Evolutionary conservation across 345 rosid genomes (phyloP).

Genomic region (Citrus medica): DNA sequence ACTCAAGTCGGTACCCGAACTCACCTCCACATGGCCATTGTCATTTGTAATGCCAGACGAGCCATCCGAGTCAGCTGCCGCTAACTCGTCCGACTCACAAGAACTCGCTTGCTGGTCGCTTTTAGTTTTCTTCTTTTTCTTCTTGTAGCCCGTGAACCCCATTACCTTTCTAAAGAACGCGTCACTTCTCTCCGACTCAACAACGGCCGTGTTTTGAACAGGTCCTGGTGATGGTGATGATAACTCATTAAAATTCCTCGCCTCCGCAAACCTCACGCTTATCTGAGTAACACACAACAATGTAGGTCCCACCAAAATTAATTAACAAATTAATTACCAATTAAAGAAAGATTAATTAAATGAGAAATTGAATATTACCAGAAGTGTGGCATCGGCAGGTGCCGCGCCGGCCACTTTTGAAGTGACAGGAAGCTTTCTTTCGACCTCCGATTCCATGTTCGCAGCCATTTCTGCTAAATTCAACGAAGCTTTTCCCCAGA

Average conservation of each 20-base stretch:
- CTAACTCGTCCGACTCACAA: conserved; percentile 1
- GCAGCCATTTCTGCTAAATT: conserved; percentile 32
- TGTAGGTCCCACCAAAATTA: not conserved
- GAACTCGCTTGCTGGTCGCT: not conserved
- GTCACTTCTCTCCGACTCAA: conserved; percentile 14
- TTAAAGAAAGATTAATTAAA: too few relatives aligned
- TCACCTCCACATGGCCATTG: not conserved
- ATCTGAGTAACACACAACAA: conserved; percentile 15
- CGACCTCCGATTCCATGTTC: conserved; percentile 13
- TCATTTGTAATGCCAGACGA: not conserved
- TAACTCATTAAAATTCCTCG: conserved; percentile 16
- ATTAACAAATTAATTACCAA: not conserved
- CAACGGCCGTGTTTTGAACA: conserved; percentile 8
- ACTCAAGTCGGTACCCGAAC: conserved; percentile 8
- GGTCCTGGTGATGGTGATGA: not conserved
- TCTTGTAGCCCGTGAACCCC: conserved; percentile 5
- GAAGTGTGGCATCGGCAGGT: conserved; percentile 19
- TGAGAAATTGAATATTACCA: conserved; percentile 15
- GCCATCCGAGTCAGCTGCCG: not conserved
- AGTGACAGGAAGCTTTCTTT: conserved; percentile 24
- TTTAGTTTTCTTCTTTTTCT: conserved; percentile 3
- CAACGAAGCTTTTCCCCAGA: conserved; percentile 18
- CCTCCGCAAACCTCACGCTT: conserved; percentile 31
- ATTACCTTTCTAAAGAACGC: conserved; percentile 7
- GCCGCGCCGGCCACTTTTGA: conserved; percentile 15